Base-by-base conservation (phyloP, 2,329 filamentous ascomycete species). In the Talaromyces sp. region DNA sequence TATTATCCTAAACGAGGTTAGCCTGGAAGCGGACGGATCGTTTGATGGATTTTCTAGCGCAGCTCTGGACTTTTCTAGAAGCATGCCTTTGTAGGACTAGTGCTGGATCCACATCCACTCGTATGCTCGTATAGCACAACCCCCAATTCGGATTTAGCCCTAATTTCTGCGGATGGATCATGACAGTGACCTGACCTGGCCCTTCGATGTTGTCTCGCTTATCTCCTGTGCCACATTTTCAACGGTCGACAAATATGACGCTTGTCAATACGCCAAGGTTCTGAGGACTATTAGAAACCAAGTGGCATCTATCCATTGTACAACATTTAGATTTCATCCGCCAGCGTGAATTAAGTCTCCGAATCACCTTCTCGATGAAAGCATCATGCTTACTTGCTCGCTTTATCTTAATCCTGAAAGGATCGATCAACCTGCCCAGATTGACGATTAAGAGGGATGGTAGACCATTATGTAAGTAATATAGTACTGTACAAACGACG, bases 21-120 rank as follows among this genome's bases (percentile, higher is more conserved):
- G 22, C 22, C 37, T 37, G 31, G 31, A 56, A 37, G 27, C 27
- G 27, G 27, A 37, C 24, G 52, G 52, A 37, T 56, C 31, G 22
- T 60, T 60, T 43, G 31, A 62, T 54, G 35, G 33, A 43, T 62
- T 54, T 62, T 54, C 60, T 62, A 62, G 60, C 47, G 33, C n/a
- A 24, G 19, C 9, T 22, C 33, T 56, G 52, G 4, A 3, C 19
- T 31, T 59, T 59, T 59, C 56, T 45, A 59, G 56, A 59, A 59
- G 37, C 39, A 4, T 59, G 22, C 56, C 56, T 45, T 19, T 16
- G 8, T 7, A 11, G 8, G 22, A 8, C 27, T 59, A 59, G 56
- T 1, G 37, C 3, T 9, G 4, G 0, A 24, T 6, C 14, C 11
- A 6, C 31, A 54, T 6, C 52, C 52, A 56, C 52, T 52, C 24